Evolutionary conservation across 1,139 yeast genomes (phyloP), one percentile per base, ranked within the genome.

Genomic region (Taiozyma sp.): DNA sequence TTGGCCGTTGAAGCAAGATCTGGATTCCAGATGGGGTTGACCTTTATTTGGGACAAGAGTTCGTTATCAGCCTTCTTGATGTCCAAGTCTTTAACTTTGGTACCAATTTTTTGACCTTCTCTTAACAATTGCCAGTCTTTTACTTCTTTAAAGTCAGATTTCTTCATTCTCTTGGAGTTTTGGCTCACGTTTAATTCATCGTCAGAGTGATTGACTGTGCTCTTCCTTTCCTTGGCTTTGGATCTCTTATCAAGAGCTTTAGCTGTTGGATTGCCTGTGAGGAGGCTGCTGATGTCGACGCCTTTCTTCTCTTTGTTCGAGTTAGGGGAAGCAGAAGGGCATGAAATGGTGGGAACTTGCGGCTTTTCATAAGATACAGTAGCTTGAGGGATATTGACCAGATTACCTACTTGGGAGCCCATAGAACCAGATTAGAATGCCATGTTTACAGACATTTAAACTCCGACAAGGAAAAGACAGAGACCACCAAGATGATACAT

Each of bases 351-450:
- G 8, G 24, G 24, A 4, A 13, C 41, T 38, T 9, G 19, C 14
- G 41, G 41, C 24, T 19, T 38, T 12, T 19, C 24, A 38, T 40
- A 40, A 27, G 16, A 14, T 23, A n/a, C 22, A 16, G 43, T 40
- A 7, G 43, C 43, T 24, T 40, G 24, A 9, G 43, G 43, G 10
- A 40, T 24, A 14, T 40, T 19, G 12, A 40, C 24, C 14, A 22
- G 9, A 1, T 22, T 22, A 9, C 43, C 29, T 3, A 40, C 16
- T 22, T 22, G 5, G 43, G 29, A 28, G 30, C 30, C 30, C 88
- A 87, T 62, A 75, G 98, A 57, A 81, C 85, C 51, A 72, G 98
- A 56, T 70, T 92, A 28, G 90, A 84, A 61, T 89, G 96, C 61
- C 87, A 83, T 63, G 81, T 86, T 28, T 73, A 80, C 6, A 71